These are phyloP conservation scores for Aspergillus wentii DNA, from an alignment of 495 filamentous ascomycete genomes.

Conservation along the genomic window DNA sequence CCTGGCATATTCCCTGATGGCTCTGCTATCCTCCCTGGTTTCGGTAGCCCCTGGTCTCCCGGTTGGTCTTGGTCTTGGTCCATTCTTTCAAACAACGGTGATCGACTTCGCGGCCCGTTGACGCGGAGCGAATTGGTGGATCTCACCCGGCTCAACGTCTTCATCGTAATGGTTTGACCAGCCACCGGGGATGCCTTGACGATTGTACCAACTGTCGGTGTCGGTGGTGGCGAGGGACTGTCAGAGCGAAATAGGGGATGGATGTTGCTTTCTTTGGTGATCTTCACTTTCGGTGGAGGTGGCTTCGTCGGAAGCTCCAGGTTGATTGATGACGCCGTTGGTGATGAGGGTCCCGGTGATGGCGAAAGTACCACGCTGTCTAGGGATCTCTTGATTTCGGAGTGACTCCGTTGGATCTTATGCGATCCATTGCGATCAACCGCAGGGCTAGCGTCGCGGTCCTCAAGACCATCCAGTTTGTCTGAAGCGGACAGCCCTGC, in stretches of 20 bases:
- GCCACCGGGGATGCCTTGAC: constrained; percentile 68
- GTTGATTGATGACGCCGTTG: constrained; percentile 16
- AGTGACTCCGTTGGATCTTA: constrained; percentile 9
- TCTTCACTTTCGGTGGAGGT: constrained; percentile 8
- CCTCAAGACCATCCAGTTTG: constrained; percentile 1
- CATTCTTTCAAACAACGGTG: constrained; percentile 18
- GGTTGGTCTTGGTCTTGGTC: constrained; percentile 3
- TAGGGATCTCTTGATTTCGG: constrained; percentile 20
- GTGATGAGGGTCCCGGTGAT: constrained; percentile 10
- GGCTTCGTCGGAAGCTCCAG: constrained; percentile 12
- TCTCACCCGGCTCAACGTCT: constrained; percentile 58
- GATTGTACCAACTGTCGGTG: constrained; percentile 61
- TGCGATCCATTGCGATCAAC: constrained; percentile 1
- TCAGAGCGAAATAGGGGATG: constrained; percentile 80
- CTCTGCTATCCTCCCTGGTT: background rate
- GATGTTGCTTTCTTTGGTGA: constrained; percentile 63
- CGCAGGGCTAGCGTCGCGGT: constrained; percentile 10
- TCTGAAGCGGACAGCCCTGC: constrained; percentile 12
- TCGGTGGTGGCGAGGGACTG: constrained; percentile 65
- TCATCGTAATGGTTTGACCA: constrained; percentile 59
- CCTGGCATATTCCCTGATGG: constrained; percentile 6
- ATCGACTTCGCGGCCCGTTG: constrained; percentile 17
- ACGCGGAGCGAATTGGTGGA: constrained; percentile 55
- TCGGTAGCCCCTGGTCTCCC: constrained; percentile 1
- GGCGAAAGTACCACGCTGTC: constrained; percentile 20